Conservation (phyloP, 176 grass and related monocot genomes). For the Bonia amplexicaulis region DNA sequence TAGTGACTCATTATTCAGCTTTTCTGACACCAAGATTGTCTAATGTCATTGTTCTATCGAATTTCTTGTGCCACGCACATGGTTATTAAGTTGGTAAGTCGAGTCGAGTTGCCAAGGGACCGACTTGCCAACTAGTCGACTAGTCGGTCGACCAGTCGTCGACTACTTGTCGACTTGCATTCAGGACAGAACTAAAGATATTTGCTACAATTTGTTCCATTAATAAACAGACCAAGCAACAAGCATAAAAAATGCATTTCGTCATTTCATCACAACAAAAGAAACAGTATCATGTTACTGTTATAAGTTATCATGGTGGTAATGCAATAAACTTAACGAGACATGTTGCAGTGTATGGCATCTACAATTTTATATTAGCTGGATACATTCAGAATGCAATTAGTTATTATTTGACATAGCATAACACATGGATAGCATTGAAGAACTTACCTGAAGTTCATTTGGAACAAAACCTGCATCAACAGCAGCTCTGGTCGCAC, state of each 20-base stretch:
- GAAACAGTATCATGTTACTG: not conserved
- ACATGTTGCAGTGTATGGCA: not conserved
- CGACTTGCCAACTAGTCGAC: too few species aligned
- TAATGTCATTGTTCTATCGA: not conserved
- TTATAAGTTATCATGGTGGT: not conserved
- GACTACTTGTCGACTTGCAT: too few species aligned
- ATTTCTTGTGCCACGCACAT: not conserved
- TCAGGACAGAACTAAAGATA: too few species aligned
- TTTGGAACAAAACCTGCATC: conserved; percentile 96
- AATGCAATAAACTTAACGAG: not conserved
- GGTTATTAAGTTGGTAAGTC: too few species aligned
- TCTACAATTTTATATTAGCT: not conserved
- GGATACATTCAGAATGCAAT: conserved; percentile 3
- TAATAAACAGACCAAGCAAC: too few species aligned
- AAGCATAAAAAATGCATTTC: too few species aligned
- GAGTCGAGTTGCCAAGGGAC: too few species aligned
- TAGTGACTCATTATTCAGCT: not conserved
- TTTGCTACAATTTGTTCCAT: too few species aligned
- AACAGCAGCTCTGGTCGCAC: conserved; percentile 91
- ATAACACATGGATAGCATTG: not conserved
- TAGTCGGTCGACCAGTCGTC: too few species aligned
- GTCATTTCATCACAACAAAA: too few species aligned
- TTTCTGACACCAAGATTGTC: not conserved
- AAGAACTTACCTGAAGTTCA: conserved; percentile 80
- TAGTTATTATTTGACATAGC: not conserved